Conservation (phyloP, 768 basidiomycete species). For the Leccinum barrowsii region DNA sequence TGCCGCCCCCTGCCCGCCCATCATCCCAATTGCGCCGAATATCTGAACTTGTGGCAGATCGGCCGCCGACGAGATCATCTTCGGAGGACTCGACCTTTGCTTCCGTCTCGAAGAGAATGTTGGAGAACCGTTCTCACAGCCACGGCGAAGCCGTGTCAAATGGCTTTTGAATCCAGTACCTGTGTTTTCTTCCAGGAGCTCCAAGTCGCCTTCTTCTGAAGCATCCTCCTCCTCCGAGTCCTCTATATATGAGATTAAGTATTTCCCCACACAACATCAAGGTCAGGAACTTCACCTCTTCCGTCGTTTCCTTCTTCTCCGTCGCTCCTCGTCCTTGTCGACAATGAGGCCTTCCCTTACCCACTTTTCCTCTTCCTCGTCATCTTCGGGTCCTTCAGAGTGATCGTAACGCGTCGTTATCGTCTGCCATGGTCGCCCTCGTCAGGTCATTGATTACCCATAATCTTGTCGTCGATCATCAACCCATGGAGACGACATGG, state of each 20-base stretch:
- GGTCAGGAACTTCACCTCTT: slow-evolving; percentile 44
- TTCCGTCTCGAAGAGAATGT: slow-evolving; percentile 61
- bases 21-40: slow-evolving; percentile 81
- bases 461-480: slow-evolving; percentile 53
- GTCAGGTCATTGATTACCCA: slow-evolving; percentile 48
- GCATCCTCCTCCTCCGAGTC: slow-evolving; percentile 52
- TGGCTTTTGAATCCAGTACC: slow-evolving; percentile 74
- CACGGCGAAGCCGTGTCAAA: slow-evolving; percentile 72
- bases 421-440: slow-evolving; percentile 51
- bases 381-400: slow-evolving; percentile 87
- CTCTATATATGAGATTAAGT: slow-evolving; percentile 20
- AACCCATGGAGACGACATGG: slow-evolving; percentile 54
- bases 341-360: slow-evolving; percentile 92
- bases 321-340: slow-evolving; percentile 68
- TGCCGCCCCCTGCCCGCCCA: slow-evolving; percentile 44
- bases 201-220: slow-evolving; percentile 86
- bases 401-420: slow-evolving; percentile 45
- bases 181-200: slow-evolving; percentile 80
- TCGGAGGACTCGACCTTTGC: slow-evolving; percentile 66
- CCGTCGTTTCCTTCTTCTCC: slow-evolving; percentile 59
- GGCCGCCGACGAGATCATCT: slow-evolving; percentile 59
- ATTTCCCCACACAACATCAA: slow-evolving; percentile 4
- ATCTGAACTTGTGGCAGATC: slow-evolving; percentile 48
- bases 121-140: slow-evolving; percentile 68
- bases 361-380: slow-evolving; percentile 75